Percentiles rank a stretch among this genome's conserved stretches.
phyloP scores from a whole-genome alignment of 345 rosid species.

The Gossypium ekmanianum region DNA sequence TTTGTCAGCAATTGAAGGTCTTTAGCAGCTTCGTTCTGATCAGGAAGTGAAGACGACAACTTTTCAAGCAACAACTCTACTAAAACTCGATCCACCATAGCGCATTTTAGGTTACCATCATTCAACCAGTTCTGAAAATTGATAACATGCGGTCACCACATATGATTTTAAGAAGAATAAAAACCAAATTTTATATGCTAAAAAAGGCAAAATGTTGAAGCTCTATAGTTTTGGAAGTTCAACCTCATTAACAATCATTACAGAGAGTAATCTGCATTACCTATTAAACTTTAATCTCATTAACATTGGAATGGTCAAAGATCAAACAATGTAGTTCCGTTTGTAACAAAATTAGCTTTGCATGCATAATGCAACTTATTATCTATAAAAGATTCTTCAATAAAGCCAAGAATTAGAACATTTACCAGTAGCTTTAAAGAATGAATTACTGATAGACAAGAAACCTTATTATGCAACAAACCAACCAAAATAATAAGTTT shows the following conservation, averaged over 20 bases:
- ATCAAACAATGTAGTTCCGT: neutral
- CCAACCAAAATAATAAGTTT: too few species aligned
- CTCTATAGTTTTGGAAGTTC: too few species aligned
- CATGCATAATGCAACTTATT: neutral
- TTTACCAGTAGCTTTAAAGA: neutral
- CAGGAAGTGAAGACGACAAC: constrained; percentile 9
- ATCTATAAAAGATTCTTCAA: neutral
- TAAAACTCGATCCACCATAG: neutral
- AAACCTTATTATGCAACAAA: neutral
- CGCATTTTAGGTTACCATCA: too few species aligned
- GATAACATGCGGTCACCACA: too few species aligned
- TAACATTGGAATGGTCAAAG: neutral
- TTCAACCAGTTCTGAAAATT: too few species aligned
- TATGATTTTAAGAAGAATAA: neutral
- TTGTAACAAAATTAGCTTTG: neutral
- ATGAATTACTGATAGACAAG: neutral
- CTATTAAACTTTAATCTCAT: too few species aligned
- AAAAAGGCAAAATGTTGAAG: neutral
- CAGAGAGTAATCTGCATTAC: too few species aligned
- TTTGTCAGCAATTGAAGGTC: constrained; percentile 12
- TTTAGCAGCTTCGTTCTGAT: constrained; percentile 16
- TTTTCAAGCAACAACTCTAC: constrained; percentile 7
- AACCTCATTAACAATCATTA: too few species aligned
- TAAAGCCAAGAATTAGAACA: neutral
- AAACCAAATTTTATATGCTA: neutral